Evolutionary conservation across 2,329 filamentous ascomycete genomes (phyloP).

Genomic region (Bertia moriformis): DNA sequence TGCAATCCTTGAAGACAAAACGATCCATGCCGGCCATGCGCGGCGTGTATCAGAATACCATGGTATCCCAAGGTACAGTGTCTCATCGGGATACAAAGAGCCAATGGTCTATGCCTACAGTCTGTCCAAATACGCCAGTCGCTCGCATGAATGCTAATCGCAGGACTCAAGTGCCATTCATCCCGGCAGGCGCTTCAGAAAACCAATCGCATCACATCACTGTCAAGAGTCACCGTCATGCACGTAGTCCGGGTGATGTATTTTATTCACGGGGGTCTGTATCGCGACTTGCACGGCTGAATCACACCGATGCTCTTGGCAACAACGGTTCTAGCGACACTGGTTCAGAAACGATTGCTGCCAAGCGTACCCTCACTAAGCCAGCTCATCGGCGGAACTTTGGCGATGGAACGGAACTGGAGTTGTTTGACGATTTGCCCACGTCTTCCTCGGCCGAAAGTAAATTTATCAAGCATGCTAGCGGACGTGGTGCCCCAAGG

Average conservation of each 20-base stretch:
- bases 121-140: constrained; percentile 26
- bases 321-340: no score
- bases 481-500: constrained; percentile 36
- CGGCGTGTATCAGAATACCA: not conserved
- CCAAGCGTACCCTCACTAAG: constrained; percentile 39
- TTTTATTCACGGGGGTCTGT: constrained; percentile 2
- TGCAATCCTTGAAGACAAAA: not conserved
- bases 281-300: not conserved
- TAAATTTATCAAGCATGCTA: constrained; percentile 43
- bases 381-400: constrained; percentile 37
- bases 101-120: constrained; percentile 3
- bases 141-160: constrained; percentile 19
- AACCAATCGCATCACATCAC: constrained; percentile 41
- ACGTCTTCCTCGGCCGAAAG: constrained; percentile 44
- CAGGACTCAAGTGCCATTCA: constrained; percentile 32
- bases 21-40: not conserved
- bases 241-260: constrained; percentile 31
- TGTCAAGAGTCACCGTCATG: constrained; percentile 33
- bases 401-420: constrained; percentile 48
- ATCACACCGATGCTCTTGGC: no score
- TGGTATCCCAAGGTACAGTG: not conserved
- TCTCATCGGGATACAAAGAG: not conserved
- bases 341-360: no score
- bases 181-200: constrained; percentile 36
- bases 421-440: constrained; percentile 50